These are phyloP conservation scores for Echites panduratus DNA, from an alignment of 257 asterid species.

Conservation along the genomic window DNA sequence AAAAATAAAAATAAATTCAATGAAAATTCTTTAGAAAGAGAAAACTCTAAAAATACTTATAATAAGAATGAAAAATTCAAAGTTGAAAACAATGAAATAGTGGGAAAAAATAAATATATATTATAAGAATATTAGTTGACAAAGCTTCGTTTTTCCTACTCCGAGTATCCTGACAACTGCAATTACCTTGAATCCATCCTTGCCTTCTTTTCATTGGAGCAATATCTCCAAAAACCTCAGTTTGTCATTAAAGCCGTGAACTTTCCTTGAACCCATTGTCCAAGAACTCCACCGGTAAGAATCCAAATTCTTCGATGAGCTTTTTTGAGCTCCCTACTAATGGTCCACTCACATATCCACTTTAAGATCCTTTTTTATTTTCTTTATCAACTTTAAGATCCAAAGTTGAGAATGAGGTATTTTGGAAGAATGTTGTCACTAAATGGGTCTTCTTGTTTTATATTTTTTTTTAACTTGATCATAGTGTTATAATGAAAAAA, in stretches of 20 bases:
- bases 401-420: too few relatives aligned
- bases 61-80: too few relatives aligned
- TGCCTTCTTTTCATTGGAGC: slow-evolving; percentile 18
- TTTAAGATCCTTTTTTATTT: slow-evolving; percentile 20
- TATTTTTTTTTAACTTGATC: too few relatives aligned
- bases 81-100: too few relatives aligned
- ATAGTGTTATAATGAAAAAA: too few relatives aligned
- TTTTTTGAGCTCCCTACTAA: neutral
- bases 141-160: slow-evolving; percentile 41
- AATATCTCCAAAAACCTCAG: slow-evolving; percentile 32
- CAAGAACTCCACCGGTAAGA: slow-evolving; percentile 32
- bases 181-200: slow-evolving; percentile 19
- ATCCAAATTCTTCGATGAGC: slow-evolving; percentile 4
- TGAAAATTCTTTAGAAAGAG: too few relatives aligned
- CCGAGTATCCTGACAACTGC: slow-evolving; percentile 43
- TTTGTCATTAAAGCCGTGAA: slow-evolving; percentile 30
- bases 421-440: too few relatives aligned
- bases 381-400: too few relatives aligned
- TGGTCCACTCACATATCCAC: neutral
- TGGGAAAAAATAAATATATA: too few relatives aligned
- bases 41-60: too few relatives aligned
- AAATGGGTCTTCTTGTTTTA: too few relatives aligned
- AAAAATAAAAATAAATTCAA: too few relatives aligned
- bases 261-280: slow-evolving; percentile 3
- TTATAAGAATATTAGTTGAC: slow-evolving; percentile 30